Evolutionary conservation across 2,329 filamentous ascomycete genomes (phyloP).

Genomic region (Clarireedia sp.): DNA sequence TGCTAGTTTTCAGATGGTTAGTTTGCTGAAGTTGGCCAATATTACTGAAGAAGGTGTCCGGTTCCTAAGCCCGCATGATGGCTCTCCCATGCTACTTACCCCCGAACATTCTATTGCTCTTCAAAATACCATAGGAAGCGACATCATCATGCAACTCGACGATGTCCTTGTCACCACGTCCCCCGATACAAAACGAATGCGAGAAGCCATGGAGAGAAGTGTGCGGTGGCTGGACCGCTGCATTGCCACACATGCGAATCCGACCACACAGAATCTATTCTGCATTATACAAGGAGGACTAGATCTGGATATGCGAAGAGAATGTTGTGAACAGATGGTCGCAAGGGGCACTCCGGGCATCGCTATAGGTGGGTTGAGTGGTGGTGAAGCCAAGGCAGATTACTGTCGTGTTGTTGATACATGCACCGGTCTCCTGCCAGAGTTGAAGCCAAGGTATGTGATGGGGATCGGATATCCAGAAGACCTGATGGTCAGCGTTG

Average conservation of each 20-base stretch:
- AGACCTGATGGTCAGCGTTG: slow-evolving; percentile 87
- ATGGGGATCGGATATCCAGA: slow-evolving; percentile 99
- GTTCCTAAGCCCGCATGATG: slow-evolving; percentile 94
- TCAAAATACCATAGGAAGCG: slow-evolving; percentile 94
- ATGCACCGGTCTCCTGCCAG: slow-evolving; percentile 77
- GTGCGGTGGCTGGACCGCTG: slow-evolving; percentile 95
- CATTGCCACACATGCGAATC: slow-evolving; percentile 79
- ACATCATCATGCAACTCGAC: slow-evolving; percentile 99
- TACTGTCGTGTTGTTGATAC: slow-evolving; percentile 86
- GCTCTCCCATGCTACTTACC: slow-evolving; percentile 89
- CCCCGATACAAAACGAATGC: slow-evolving; percentile 78
- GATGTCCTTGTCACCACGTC: slow-evolving; percentile 96
- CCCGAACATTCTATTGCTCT: slow-evolving; percentile 94
- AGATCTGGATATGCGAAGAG: slow-evolving; percentile 73
- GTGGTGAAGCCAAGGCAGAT: slow-evolving; percentile 87
- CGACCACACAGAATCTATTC: slow-evolving; percentile 82
- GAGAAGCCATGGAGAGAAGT: slow-evolving; percentile 89
- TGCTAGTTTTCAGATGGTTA: slow-evolving; percentile 97
- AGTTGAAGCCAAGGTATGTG: slow-evolving; percentile 92
- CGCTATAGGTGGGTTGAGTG: slow-evolving; percentile 89
- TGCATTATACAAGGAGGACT: slow-evolving; percentile 97
- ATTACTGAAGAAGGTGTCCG: slow-evolving; percentile 91
- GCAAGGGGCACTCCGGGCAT: slow-evolving; percentile 88
- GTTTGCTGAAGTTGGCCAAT: slow-evolving; percentile 81
- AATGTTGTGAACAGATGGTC: slow-evolving; percentile 84